Evolutionary conservation across 768 basidiomycete species (phyloP).

Genomic region (Cyathus striatus): DNA sequence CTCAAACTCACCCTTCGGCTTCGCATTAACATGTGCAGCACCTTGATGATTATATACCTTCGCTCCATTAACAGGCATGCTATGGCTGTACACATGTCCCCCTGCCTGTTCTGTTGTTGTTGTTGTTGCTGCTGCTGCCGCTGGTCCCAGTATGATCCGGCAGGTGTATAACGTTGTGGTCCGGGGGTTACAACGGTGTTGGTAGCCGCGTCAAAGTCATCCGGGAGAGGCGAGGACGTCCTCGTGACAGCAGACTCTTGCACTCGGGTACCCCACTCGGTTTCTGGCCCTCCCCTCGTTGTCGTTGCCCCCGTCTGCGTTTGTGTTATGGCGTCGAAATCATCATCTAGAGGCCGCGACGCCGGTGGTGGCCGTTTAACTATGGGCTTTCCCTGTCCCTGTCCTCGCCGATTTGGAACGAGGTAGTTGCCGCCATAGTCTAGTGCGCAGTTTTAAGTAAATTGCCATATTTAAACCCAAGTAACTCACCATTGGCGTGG

Average conservation of each 20-base stretch:
- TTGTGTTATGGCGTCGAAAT: conserved; percentile 32
- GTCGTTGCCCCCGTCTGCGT: conserved; percentile 13
- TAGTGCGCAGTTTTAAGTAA: conserved; percentile 9
- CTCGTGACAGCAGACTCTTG: conserved; percentile 11
- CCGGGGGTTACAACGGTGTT: too few relatives aligned
- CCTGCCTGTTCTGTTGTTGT: too few relatives aligned
- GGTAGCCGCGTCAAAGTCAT: conserved; percentile 33
- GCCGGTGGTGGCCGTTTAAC: conserved; percentile 32
- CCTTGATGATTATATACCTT: too few relatives aligned
- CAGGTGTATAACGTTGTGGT: too few relatives aligned
- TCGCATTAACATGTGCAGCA: conserved; percentile 4
- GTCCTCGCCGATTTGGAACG: conserved; percentile 32
- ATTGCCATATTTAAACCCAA: conserved; percentile 4
- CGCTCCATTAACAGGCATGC: too few relatives aligned
- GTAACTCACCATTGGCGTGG: conserved; percentile 8
- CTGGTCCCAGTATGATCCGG: too few relatives aligned
- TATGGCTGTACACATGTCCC: too few relatives aligned
- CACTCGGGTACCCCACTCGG: conserved; percentile 14
- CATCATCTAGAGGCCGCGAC: conserved; percentile 32
- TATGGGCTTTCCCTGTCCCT: conserved; percentile 25
- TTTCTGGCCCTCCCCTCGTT: conserved; percentile 16
- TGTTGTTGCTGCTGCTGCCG: too few relatives aligned
- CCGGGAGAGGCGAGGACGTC: conserved; percentile 25
- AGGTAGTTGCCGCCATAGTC: conserved; percentile 33
- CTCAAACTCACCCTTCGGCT: conserved; percentile 18